phyloP scores from a whole-genome alignment of 371 early-diverging fungal species.

The Lichtheimia ornata region DNA sequence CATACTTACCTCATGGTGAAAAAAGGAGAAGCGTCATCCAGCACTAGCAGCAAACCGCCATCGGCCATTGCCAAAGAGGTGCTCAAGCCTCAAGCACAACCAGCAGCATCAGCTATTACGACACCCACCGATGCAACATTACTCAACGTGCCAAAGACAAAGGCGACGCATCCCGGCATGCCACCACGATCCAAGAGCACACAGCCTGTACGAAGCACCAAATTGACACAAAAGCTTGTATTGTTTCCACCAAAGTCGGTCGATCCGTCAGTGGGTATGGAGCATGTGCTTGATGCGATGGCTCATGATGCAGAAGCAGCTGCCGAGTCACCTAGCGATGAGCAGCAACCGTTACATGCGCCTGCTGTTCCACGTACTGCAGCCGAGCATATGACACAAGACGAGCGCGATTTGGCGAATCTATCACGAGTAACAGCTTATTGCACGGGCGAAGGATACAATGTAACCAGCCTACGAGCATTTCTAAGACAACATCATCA shows the following conservation, averaged over 20 bases:
- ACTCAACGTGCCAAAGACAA: background rate
- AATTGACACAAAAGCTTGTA: conserved; percentile 88
- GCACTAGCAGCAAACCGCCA: background rate
- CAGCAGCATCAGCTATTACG: background rate
- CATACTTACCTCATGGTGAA: background rate
- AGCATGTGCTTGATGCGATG: conserved; percentile 7
- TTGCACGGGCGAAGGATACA: conserved; percentile 80
- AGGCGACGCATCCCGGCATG: background rate
- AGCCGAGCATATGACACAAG: conserved; percentile 68
- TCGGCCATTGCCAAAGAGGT: conserved; percentile 6
- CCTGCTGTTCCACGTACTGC: conserved; percentile 1
- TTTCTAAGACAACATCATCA: conserved; percentile 61
- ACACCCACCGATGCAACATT: background rate
- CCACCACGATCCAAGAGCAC: conserved; percentile 31
- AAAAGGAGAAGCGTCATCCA: background rate
- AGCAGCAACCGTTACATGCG: background rate
- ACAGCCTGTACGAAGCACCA: conserved; percentile 81
- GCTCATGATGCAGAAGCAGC: conserved; percentile 5
- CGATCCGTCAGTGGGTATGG: conserved; percentile 14
- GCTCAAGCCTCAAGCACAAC: conserved; percentile 1
- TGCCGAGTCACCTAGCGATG: conserved; percentile 8
- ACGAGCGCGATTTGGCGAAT: conserved; percentile 55
- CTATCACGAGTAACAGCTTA: conserved; percentile 89
- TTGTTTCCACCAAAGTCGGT: conserved; percentile 76
- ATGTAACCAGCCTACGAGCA: conserved; percentile 56